These are phyloP conservation scores for Elaeis guineensis DNA, from an alignment of 176 grass and related monocot species.

Conservation along the genomic window DNA sequence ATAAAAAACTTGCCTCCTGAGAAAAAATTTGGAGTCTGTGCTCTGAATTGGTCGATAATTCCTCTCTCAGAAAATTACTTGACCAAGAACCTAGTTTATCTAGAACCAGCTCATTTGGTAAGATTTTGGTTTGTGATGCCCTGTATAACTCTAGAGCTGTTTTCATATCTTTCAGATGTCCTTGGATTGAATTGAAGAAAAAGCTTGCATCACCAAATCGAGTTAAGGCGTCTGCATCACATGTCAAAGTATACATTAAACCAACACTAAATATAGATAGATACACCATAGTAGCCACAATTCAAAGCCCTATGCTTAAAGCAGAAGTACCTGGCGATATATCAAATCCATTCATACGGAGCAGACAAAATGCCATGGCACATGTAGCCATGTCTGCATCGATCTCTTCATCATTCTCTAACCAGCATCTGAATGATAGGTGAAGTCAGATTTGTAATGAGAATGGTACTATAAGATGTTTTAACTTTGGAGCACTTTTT, in stretches of 20 bases:
- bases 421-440: slow-evolving; percentile 52
- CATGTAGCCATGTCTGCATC: slow-evolving; percentile 41
- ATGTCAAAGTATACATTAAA: slow-evolving; percentile 1
- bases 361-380: slow-evolving; percentile 63
- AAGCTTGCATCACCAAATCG: slow-evolving; percentile 28
- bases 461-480: neutral
- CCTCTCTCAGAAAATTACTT: slow-evolving; percentile 40
- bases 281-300: no score
- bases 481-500: neutral
- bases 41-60: slow-evolving; percentile 14
- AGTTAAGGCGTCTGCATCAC: slow-evolving; percentile 36
- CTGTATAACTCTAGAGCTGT: slow-evolving; percentile 63
- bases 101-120: slow-evolving; percentile 37
- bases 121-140: slow-evolving; percentile 60
- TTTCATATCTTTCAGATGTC: slow-evolving; percentile 55
- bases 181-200: slow-evolving; percentile 53
- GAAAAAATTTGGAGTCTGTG: slow-evolving; percentile 1
- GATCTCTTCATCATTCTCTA: slow-evolving; percentile 56
- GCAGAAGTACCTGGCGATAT: slow-evolving; percentile 48
- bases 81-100: slow-evolving; percentile 61
- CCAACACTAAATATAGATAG: no score
- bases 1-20: slow-evolving; percentile 32
- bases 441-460: slow-evolving; percentile 10
- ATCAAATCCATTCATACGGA: slow-evolving; percentile 63
- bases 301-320: no score